Evolutionary conservation across 2,329 filamentous ascomycete species (phyloP).

Genomic region (Raffaelea arxii): DNA sequence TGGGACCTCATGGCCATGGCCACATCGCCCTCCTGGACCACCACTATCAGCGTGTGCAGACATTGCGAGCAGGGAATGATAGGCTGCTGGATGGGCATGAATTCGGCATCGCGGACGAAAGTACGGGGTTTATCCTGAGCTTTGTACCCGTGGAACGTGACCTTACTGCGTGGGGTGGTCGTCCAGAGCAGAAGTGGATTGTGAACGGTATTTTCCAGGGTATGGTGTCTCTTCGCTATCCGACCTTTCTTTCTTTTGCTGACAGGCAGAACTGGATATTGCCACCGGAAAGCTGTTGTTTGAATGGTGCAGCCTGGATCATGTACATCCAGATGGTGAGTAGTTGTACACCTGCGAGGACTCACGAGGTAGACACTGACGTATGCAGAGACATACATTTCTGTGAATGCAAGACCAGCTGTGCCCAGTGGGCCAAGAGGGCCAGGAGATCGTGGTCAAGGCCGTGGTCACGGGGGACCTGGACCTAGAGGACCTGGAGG

Average conservation of each 20-base stretch:
- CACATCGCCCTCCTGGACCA: slow-evolving; percentile 42
- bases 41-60: slow-evolving; percentile 43
- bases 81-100: slow-evolving; percentile 43
- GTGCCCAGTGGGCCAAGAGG: neutral
- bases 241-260: no score
- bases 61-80: slow-evolving; percentile 39
- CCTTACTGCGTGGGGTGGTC: slow-evolving; percentile 34
- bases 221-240: neutral
- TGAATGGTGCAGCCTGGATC: slow-evolving; percentile 48
- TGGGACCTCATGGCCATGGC: slow-evolving; percentile 44
- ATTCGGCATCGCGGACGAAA: slow-evolving; percentile 41
- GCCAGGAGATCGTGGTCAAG: neutral
- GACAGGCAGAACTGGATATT: slow-evolving; percentile 31
- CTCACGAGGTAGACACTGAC: no score
- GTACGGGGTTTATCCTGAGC: slow-evolving; percentile 43
- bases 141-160: slow-evolving; percentile 39
- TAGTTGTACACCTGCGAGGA: no score
- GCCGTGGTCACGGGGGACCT: no score
- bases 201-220: slow-evolving; percentile 41
- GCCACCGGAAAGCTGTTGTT: slow-evolving; percentile 45
- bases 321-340: neutral
- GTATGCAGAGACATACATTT: neutral
- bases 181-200: slow-evolving; percentile 42
- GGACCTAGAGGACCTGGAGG: neutral
- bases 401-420: neutral